Evolutionary conservation across 164 flowering plant genomes (phyloP).

Genomic region (Tetracentron sinense): DNA sequence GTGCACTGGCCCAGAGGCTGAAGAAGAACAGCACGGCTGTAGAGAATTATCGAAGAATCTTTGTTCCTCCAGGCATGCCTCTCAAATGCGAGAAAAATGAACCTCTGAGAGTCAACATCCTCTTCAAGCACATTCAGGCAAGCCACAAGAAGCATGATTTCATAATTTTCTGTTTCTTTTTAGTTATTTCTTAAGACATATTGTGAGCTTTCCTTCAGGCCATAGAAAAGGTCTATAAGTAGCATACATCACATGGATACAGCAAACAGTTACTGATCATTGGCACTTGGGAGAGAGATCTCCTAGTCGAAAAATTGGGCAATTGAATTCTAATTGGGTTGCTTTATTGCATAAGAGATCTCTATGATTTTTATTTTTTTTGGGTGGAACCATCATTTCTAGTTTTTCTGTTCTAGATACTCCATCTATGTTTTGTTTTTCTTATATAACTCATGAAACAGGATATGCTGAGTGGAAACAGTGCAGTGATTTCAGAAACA

Average conservation of each 20-base stretch:
- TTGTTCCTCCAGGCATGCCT: slow-evolving; percentile 56
- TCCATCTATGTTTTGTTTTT: background rate
- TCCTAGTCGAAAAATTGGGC: background rate
- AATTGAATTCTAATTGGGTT: too few relatives aligned
- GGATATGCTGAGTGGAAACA: slow-evolving; percentile 50
- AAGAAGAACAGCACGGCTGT: slow-evolving; percentile 54
- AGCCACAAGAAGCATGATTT: slow-evolving; percentile 4
- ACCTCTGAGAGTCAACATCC: slow-evolving; percentile 60
- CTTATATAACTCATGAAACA: slow-evolving; percentile 18
- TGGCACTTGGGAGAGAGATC: background rate
- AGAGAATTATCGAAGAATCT: slow-evolving; percentile 58
- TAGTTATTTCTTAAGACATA: too few relatives aligned
- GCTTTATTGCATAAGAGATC: too few relatives aligned
- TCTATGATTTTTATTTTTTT: background rate
- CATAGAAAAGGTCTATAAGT: too few relatives aligned
- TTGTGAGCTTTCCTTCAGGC: too few relatives aligned
- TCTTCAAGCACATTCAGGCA: slow-evolving; percentile 75
- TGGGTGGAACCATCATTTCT: background rate
- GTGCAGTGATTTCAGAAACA: slow-evolving; percentile 67
- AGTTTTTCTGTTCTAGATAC: background rate
- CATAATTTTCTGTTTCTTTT: background rate
- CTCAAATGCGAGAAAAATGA: slow-evolving; percentile 37
- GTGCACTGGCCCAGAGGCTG: slow-evolving; percentile 48
- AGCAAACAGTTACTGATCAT: background rate
- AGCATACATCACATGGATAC: background rate